A percentile compares a stretch with the other conserved stretches of the same genome.
These are phyloP conservation scores for Eucalyptus regnans DNA, from an alignment of 345 rosid genomes.

Conservation along the genomic window DNA sequence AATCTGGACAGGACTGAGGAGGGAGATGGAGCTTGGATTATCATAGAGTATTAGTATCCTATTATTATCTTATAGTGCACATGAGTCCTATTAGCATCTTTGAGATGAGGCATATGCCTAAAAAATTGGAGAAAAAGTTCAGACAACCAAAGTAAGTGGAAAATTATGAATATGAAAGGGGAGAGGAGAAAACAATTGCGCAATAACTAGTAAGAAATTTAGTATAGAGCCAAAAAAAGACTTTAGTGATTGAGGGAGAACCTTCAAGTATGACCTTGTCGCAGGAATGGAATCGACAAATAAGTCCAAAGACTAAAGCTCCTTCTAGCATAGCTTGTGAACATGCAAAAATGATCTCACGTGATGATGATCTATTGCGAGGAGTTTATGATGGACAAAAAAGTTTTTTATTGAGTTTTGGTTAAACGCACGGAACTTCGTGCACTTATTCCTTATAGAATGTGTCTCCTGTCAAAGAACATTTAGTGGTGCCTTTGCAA, in stretches of 20 bases:
- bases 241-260: not conserved
- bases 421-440: not conserved
- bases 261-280: conserved; percentile 62
- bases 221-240: not conserved
- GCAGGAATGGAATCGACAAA: conserved; percentile 33
- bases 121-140: not conserved
- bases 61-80: not conserved
- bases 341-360: not conserved
- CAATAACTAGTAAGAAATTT: not conserved
- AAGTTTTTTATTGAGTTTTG: not conserved
- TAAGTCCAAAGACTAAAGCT: conserved; percentile 7
- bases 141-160: not conserved
- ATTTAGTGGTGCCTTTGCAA: not conserved
- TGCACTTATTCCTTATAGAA: not conserved
- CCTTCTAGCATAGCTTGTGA: not conserved
- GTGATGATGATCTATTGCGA: not conserved
- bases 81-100: not conserved
- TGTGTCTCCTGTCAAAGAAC: not conserved
- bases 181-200: too few species aligned
- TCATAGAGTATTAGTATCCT: not conserved
- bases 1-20: not conserved
- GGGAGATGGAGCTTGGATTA: not conserved
- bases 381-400: not conserved
- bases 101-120: not conserved
- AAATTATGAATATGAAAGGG: not conserved